phyloP scores from a whole-genome alignment of 192 early-diverging fungal genomes.

The Entomortierella beljakovae region DNA sequence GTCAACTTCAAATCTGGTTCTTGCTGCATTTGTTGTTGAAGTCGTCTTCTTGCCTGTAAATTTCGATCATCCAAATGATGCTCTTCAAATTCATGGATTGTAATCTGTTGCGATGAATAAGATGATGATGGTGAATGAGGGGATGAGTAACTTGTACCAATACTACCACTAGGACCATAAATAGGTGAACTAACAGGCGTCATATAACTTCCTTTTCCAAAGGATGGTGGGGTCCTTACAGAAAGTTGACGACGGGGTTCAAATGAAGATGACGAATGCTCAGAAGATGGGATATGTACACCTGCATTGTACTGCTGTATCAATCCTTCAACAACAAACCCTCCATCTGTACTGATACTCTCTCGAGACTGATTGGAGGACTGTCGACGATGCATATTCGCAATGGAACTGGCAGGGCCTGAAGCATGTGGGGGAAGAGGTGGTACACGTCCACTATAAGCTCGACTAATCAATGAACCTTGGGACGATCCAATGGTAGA shows the following conservation, averaged over 20 bases:
- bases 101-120: conserved; percentile 6
- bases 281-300: neutral
- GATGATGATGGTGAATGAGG: conserved; percentile 17
- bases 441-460: conserved; percentile 11
- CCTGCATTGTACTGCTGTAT: conserved; percentile 23
- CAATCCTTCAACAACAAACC: conserved; percentile 17
- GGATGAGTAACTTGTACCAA: conserved; percentile 9
- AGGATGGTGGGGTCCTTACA: conserved; percentile 11
- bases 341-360: conserved; percentile 45
- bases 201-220: conserved; percentile 5
- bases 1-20: no score
- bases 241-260: conserved; percentile 25
- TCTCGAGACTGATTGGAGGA: conserved; percentile 17
- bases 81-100: conserved; percentile 7
- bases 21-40: conserved; percentile 40
- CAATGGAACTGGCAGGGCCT: neutral
- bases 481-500: neutral
- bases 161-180: neutral
- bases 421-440: conserved; percentile 12
- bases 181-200: conserved; percentile 9
- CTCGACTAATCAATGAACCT: neutral
- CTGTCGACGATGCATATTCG: conserved; percentile 5
- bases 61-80: conserved; percentile 22
- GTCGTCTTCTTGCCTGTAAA: conserved; percentile 36
- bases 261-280: neutral